Conservation (phyloP, 2,329 filamentous ascomycete species). For the Colletotrichum camelliae region DNA sequence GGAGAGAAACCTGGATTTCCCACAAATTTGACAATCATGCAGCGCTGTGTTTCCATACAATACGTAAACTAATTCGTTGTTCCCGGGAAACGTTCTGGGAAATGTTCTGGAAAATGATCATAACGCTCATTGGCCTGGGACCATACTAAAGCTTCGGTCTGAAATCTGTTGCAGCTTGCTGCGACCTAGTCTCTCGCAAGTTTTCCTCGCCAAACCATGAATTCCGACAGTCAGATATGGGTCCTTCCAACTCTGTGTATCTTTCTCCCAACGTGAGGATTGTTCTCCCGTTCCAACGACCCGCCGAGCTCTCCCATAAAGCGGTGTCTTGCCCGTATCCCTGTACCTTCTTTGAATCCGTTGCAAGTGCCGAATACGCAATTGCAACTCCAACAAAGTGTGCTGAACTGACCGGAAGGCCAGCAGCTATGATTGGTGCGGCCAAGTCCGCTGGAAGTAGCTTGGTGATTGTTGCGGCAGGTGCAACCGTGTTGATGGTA, state of each 20-base stretch:
- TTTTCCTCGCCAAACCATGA: background rate
- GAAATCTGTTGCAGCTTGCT: background rate
- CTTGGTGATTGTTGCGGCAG: constrained; percentile 36
- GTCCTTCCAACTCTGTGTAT: background rate
- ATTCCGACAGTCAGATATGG: background rate
- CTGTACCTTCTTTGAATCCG: background rate
- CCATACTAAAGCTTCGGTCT: background rate
- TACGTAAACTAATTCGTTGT: background rate
- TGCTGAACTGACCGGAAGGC: constrained; percentile 36
- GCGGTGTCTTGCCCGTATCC: background rate
- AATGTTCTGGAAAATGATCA: too few species aligned
- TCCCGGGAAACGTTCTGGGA: background rate
- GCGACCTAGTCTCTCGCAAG: background rate
- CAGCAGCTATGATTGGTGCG: constrained; percentile 29
- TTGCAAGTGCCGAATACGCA: constrained; percentile 39
- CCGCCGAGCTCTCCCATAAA: background rate
- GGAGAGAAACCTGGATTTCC: background rate
- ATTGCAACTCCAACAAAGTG: constrained; percentile 38
- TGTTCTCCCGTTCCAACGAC: background rate
- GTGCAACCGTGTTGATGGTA: constrained; percentile 44
- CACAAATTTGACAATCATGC: background rate
- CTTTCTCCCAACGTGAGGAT: background rate
- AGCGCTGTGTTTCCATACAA: background rate
- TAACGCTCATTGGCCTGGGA: background rate
- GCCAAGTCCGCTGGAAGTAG: constrained; percentile 35